These are phyloP conservation scores for Diaporthe sp. DNA, from an alignment of 2,329 filamentous ascomycete genomes.

Conservation along the genomic window DNA sequence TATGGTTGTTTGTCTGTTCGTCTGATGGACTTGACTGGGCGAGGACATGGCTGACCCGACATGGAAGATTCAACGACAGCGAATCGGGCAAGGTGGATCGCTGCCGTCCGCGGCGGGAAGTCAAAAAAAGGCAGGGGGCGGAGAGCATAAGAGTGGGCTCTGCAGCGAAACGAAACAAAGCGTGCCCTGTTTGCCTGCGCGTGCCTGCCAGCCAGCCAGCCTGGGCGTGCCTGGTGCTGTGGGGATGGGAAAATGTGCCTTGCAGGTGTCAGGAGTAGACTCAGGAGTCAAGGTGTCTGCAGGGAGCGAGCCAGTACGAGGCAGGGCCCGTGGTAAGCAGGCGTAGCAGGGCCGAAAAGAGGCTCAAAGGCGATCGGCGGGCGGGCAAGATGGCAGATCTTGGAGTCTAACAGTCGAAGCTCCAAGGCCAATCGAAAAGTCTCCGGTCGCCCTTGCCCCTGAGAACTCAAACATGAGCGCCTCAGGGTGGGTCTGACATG, in stretches of 20 bases:
- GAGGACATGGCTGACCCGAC: slow-evolving; percentile 3
- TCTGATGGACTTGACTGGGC: slow-evolving; percentile 1
- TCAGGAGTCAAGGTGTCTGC: background rate
- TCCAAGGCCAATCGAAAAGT: slow-evolving; percentile 27
- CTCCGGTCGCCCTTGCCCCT: slow-evolving; percentile 28
- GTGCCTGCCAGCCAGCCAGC: background rate
- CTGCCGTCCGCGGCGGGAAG: slow-evolving; percentile 26
- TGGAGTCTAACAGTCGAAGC: background rate
- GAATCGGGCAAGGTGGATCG: slow-evolving; percentile 20
- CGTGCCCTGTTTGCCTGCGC: slow-evolving; percentile 5
- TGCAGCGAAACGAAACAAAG: slow-evolving; percentile 29
- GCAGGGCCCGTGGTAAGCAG: background rate
- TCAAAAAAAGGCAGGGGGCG: slow-evolving; percentile 2
- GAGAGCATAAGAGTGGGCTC: background rate
- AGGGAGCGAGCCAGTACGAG: background rate
- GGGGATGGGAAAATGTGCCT: background rate
- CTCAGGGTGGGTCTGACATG: slow-evolving; percentile 13
- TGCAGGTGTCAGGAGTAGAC: slow-evolving; percentile 25
- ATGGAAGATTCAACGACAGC: background rate
- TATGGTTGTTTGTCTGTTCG: slow-evolving; percentile 20
- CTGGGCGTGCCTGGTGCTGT: background rate
- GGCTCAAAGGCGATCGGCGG: slow-evolving; percentile 20
- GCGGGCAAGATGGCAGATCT: slow-evolving; percentile 22
- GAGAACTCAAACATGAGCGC: slow-evolving; percentile 32
- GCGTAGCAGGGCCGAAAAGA: background rate